These are phyloP conservation scores for Penicillium odoratum DNA, from an alignment of 495 filamentous ascomycete genomes.

Conservation along the genomic window DNA sequence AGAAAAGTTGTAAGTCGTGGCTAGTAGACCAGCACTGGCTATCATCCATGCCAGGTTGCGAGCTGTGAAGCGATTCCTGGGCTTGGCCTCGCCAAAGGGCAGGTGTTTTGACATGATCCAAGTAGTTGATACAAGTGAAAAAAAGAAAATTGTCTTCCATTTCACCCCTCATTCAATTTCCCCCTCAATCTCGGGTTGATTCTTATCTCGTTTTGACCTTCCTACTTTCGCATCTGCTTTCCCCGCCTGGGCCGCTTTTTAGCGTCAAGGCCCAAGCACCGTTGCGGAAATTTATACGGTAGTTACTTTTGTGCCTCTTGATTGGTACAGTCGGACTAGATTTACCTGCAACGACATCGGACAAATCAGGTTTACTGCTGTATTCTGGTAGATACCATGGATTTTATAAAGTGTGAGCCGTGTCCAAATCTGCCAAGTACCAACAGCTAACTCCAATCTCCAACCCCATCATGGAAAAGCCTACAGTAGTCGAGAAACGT, in stretches of 20 bases:
- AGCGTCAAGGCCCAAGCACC: constrained; percentile 8
- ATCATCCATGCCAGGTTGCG: constrained; percentile 2
- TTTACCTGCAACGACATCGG: neutral
- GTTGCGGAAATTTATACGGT: neutral
- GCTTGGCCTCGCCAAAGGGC: neutral
- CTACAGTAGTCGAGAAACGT: neutral
- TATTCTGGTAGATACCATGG: neutral
- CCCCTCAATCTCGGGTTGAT: neutral
- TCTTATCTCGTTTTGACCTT: constrained; percentile 21
- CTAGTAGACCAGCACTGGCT: constrained; percentile 1
- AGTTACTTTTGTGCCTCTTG: neutral
- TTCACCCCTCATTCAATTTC: neutral
- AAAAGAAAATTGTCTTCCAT: neutral
- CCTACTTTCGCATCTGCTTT: constrained; percentile 7
- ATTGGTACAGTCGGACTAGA: neutral
- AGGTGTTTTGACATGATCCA: constrained; percentile 11
- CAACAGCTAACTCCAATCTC: too few species aligned
- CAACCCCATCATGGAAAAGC: neutral
- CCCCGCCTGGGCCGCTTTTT: constrained; percentile 3
- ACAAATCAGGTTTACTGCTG: neutral
- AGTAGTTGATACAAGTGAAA: neutral
- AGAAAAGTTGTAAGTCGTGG: constrained; percentile 6
- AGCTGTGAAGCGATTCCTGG: constrained; percentile 2
- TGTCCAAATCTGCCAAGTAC: neutral
- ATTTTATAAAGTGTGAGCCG: neutral